phyloP scores from a whole-genome alignment of 2,329 filamentous ascomycete species.

The Botrytis tulipae region DNA sequence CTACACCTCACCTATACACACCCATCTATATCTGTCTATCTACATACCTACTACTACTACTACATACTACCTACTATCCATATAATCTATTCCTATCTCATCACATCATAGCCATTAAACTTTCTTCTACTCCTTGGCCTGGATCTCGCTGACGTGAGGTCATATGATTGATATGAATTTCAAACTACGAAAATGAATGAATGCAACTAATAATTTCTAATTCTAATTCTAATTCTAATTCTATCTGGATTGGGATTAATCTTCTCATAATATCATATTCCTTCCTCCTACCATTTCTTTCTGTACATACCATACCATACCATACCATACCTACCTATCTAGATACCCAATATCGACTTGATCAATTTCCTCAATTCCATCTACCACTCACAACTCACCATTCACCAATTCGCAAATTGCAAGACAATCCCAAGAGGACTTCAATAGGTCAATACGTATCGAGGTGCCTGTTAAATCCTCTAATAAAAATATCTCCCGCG shows the following conservation, averaged over 20 bases:
- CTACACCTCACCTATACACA: too few species aligned
- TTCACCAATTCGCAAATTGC: not conserved
- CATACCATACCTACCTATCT: not conserved
- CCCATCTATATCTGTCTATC: too few species aligned
- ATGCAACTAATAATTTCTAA: not conserved
- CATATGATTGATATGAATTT: not conserved
- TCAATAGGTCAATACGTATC: too few species aligned
- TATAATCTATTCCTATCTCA: not conserved
- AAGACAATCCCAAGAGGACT: not conserved
- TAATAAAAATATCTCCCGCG: slow-evolving; percentile 6
- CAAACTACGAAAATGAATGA: not conserved
- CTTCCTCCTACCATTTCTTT: not conserved
- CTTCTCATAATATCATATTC: not conserved
- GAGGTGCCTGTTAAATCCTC: not conserved
- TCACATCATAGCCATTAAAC: not conserved
- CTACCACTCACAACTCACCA: not conserved
- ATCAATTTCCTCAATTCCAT: not conserved
- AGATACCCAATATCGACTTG: not conserved
- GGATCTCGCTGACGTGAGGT: slow-evolving; percentile 8
- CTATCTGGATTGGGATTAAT: not conserved
- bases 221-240: not conserved
- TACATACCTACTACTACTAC: too few species aligned
- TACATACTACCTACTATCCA: not conserved
- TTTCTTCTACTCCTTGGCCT: not conserved
- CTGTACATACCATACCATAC: not conserved